Evolutionary conservation across 2,329 filamentous ascomycete genomes (phyloP), one percentile per base, ranked within the genome.

Genomic region (Penicillium sp.): DNA sequence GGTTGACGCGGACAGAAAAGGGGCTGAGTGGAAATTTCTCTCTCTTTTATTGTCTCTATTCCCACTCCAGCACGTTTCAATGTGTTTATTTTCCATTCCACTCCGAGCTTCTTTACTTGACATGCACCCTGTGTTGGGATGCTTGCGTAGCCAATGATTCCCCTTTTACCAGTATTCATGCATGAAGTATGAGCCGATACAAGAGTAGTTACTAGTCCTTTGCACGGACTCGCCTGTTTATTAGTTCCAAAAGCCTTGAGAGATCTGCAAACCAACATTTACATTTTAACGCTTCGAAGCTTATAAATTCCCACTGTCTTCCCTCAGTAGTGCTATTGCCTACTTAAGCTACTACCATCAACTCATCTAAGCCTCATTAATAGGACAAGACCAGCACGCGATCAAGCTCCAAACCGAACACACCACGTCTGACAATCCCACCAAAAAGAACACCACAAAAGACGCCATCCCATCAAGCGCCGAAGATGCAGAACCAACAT

Each of bases 31-130:
- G 72, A 73, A 73, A 72, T 50, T 70, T 71, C 71, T 73, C 70
- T 74, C 70, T 73, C 69, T 71, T 73, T 73, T 71, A 71, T 67
- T 68, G 64, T 71, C 68, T 71, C 69, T 72, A 72, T 74, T 74
- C 71, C 70, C 71, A 71, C 68, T 70, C 69, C 68, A 72, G 69
- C 69, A 71, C 69, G 70, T 68, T 72, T 71, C 70, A 72, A 67
- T 72, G 68, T 72, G 67, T 71, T 72, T 69, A 65, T 65, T 65
- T 66, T 63, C 60, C 62, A 64, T 65, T 65, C 65, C 63, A 59
- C 27, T 40, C 53, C 53, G 50, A 58, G 39, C 51, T 53, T 46
- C 43, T 41, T 49, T 27, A 27, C 36, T 19, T 27, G 34, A 54
- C 9, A 27, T 57, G 54, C 49, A 54, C 53, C 54, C 40, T 55